These are phyloP conservation scores for Diplodia scrobiculata DNA, from an alignment of 2,329 filamentous ascomycete genomes.

Conservation along the genomic window DNA sequence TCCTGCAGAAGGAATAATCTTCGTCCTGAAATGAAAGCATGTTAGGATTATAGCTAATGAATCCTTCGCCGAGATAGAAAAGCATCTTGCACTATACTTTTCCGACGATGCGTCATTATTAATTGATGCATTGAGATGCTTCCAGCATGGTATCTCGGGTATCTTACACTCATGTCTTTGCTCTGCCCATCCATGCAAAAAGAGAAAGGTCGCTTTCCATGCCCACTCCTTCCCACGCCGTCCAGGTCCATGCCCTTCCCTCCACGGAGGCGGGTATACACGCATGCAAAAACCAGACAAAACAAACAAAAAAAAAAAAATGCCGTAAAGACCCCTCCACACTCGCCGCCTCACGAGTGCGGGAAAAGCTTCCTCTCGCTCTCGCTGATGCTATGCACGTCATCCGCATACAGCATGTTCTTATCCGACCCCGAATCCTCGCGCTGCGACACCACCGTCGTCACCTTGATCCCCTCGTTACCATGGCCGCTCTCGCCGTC, in stretches of 20 bases:
- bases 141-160: slow-evolving; percentile 1
- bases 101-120: background rate
- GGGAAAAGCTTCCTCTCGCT: slow-evolving; percentile 22
- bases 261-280: background rate
- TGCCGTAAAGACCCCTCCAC: background rate
- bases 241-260: background rate
- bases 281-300: background rate
- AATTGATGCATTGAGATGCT: background rate
- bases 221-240: background rate
- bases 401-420: background rate
- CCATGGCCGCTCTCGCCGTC: background rate
- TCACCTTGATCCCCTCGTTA: slow-evolving; percentile 4
- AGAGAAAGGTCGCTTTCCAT: background rate
- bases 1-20: too few relatives aligned
- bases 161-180: background rate
- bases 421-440: slow-evolving; percentile 11
- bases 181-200: background rate
- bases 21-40: too few relatives aligned
- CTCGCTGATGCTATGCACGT: slow-evolving; percentile 16
- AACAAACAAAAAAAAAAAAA: background rate
- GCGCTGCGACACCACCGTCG: slow-evolving; percentile 15
- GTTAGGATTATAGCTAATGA: too few relatives aligned
- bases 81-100: too few relatives aligned
- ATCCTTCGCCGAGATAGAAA: too few relatives aligned
- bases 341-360: background rate